phyloP scores from a whole-genome alignment of 805 yeast species.

The Sungouiozyma intestinalis region DNA sequence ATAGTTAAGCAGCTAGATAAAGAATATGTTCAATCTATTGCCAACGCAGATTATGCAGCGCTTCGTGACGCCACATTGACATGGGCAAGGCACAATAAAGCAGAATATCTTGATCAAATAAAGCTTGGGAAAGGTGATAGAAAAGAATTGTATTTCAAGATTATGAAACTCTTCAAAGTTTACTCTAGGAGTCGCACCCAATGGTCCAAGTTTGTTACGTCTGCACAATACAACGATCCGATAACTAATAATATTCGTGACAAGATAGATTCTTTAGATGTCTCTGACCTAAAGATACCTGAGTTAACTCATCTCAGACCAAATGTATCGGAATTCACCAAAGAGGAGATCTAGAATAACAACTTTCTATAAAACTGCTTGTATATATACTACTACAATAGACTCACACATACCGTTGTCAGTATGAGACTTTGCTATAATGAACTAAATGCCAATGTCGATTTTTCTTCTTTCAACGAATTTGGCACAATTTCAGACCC shows the following conservation, averaged over 20 bases:
- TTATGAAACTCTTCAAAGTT: conserved; percentile 36
- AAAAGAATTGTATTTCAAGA: conserved; percentile 38
- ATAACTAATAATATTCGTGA: conserved; percentile 16
- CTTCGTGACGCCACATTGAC: conserved; percentile 56
- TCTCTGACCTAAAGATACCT: conserved; percentile 28
- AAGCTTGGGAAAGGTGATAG: conserved; percentile 28
- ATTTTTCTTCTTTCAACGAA: no score
- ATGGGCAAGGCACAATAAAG: conserved; percentile 8
- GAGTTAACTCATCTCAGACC: conserved; percentile 23
- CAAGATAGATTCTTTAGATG: conserved; percentile 24
- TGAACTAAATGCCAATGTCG: no score
- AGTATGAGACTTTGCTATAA: no score
- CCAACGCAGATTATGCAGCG: conserved; percentile 76
- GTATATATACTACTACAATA: no score
- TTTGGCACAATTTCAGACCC: no score
- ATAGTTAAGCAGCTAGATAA: conserved; percentile 37
- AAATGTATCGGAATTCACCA: background rate
- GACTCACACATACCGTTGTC: no score
- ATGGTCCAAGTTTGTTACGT: conserved; percentile 27
- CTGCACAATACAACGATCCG: conserved; percentile 9
- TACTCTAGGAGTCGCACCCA: conserved; percentile 34
- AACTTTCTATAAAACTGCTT: no score
- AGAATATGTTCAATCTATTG: conserved; percentile 47
- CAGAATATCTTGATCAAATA: background rate
- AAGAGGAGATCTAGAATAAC: no score